Percentiles rank a stretch among this genome's conserved stretches.
These are phyloP conservation scores for Perilla frutescens DNA, from an alignment of 257 asterid genomes.

Conservation along the genomic window DNA sequence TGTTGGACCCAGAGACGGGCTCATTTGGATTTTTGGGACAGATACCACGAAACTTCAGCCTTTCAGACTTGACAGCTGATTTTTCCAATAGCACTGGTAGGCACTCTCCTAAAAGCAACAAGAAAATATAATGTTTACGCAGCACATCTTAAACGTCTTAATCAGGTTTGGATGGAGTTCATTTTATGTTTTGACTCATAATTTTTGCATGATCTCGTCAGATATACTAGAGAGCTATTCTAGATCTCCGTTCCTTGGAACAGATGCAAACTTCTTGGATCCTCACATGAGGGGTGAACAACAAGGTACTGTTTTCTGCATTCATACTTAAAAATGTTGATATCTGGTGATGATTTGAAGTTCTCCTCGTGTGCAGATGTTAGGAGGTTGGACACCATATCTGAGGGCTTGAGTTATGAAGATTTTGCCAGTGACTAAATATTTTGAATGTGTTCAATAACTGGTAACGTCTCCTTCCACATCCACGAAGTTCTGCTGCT, in stretches of 20 bases:
- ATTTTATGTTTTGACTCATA: conserved; percentile 10
- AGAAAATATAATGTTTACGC: not conserved
- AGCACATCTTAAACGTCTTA: no score
- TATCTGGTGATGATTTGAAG: conserved; percentile 8
- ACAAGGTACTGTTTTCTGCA: conserved; percentile 53
- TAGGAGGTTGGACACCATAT: conserved; percentile 58
- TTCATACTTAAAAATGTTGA: conserved; percentile 8
- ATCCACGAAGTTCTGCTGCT: not conserved
- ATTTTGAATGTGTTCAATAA: conserved; percentile 21
- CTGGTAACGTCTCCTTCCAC: conserved; percentile 28
- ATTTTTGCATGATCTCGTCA: conserved; percentile 37
- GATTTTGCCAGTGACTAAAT: conserved; percentile 58
- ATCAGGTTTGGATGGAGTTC: conserved; percentile 2
- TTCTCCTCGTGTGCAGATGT: conserved; percentile 48
- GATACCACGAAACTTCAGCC: conserved; percentile 89
- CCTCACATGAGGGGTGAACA: conserved; percentile 56
- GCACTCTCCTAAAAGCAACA: not conserved
- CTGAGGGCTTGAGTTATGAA: conserved; percentile 61
- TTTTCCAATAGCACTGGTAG: conserved; percentile 76
- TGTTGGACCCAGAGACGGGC: conserved; percentile 57
- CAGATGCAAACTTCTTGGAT: conserved; percentile 63
- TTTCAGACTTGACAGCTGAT: conserved; percentile 85
- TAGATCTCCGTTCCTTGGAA: conserved; percentile 71
- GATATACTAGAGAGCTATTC: conserved; percentile 81
- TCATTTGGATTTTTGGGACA: conserved; percentile 79